Conservation (phyloP, 768 basidiomycete species). For the Leccinum barrowsii region DNA sequence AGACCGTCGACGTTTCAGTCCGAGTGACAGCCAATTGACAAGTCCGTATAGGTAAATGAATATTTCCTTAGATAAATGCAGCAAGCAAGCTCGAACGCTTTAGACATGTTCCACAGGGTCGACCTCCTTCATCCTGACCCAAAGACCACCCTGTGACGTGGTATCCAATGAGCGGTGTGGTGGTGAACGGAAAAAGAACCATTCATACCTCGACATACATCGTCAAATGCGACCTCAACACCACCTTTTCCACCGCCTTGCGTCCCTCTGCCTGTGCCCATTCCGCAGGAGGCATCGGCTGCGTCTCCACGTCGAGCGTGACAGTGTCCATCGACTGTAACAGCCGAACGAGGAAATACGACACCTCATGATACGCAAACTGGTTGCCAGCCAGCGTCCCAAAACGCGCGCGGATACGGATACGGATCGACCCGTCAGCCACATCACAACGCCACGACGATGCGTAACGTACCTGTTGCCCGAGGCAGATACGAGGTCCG, state of each 20-base stretch:
- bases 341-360: conserved; percentile 51
- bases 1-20: not conserved
- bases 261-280: conserved; percentile 34
- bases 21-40: not conserved
- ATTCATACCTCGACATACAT: conserved; percentile 39
- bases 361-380: conserved; percentile 56
- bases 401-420: no score
- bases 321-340: conserved; percentile 47
- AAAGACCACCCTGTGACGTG: conserved; percentile 20
- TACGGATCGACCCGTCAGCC: not conserved
- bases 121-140: conserved; percentile 25
- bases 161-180: not conserved
- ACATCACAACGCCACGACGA: not conserved
- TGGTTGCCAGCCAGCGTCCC: conserved; percentile 11
- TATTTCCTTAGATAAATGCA: not conserved
- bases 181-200: not conserved
- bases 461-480: conserved; percentile 36
- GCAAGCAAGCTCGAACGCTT: not conserved
- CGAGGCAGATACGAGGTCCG: conserved; percentile 63
- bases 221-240: conserved; percentile 39
- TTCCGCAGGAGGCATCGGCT: conserved; percentile 30
- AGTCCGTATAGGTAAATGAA: not conserved
- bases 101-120: conserved; percentile 4
- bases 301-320: conserved; percentile 36
- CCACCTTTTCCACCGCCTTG: conserved; percentile 39